phyloP scores from a whole-genome alignment of 345 rosid genomes.

The Ceriops tagal region DNA sequence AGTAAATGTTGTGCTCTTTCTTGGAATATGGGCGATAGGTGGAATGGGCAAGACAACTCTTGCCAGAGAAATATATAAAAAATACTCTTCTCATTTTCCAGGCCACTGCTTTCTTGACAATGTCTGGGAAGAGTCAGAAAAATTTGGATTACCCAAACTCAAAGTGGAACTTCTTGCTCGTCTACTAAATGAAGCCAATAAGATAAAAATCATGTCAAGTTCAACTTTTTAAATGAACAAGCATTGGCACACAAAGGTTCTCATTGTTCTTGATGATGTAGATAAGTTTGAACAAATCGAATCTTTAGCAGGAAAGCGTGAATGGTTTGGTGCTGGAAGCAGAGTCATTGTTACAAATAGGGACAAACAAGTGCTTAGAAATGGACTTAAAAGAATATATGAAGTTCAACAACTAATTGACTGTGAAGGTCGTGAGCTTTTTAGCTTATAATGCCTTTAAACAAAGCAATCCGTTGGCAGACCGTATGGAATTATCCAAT shows the following conservation, averaged over 20 bases:
- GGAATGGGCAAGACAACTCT: constrained; percentile 29
- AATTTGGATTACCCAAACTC: neutral
- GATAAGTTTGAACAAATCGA: neutral
- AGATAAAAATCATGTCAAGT: neutral
- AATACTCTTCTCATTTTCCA: neutral
- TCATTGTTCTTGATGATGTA: constrained; percentile 17
- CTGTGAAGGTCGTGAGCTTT: no score
- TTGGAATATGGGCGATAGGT: constrained; percentile 26
- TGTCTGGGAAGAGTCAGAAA: constrained; percentile 7
- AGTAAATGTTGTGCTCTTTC: neutral
- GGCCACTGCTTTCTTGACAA: no score
- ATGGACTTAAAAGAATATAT: no score
- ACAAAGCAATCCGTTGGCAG: no score
- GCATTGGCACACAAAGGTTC: neutral
- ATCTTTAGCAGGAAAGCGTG: no score
- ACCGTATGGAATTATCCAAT: no score
- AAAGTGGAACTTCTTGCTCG: neutral
- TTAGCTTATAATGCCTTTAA: no score
- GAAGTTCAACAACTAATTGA: no score
- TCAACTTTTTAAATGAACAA: neutral
- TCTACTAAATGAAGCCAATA: neutral
- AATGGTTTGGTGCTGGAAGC: no score
- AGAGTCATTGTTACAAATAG: no score
- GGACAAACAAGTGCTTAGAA: no score
- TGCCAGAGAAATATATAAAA: constrained; percentile 12